Percentiles rank a stretch among this genome's conserved stretches.
Evolutionary conservation across 2,329 filamentous ascomycete genomes (phyloP).

Genomic region (Alternaria panax): DNA sequence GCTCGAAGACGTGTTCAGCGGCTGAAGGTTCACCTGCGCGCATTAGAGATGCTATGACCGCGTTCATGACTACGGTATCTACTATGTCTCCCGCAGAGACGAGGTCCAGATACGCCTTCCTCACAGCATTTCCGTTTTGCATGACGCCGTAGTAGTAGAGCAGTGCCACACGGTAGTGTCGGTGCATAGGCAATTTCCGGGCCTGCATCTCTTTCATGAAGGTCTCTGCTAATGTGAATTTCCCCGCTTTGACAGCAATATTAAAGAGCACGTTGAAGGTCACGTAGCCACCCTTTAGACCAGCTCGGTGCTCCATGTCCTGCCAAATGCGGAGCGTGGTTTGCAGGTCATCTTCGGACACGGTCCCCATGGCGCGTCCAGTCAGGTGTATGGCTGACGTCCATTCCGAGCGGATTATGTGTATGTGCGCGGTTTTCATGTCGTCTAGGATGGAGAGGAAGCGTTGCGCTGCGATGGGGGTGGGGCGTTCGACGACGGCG

Average conservation of each 20-base stretch:
- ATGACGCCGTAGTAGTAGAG: slow-evolving; percentile 85
- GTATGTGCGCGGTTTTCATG: slow-evolving; percentile 75
- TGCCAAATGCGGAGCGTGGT: slow-evolving; percentile 80
- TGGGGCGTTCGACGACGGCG: slow-evolving; percentile 66
- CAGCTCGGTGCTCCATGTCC: slow-evolving; percentile 82
- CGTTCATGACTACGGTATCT: slow-evolving; percentile 86
- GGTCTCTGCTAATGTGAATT: slow-evolving; percentile 83
- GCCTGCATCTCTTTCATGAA: slow-evolving; percentile 80
- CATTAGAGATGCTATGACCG: slow-evolving; percentile 80
- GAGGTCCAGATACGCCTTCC: slow-evolving; percentile 80
- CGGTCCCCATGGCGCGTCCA: slow-evolving; percentile 70
- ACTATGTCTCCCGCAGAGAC: slow-evolving; percentile 87
- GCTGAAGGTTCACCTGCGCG: slow-evolving; percentile 76
- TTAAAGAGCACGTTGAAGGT: slow-evolving; percentile 96
- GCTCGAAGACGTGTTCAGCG: slow-evolving; percentile 80
- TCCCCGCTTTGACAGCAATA: slow-evolving; percentile 82
- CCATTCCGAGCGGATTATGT: slow-evolving; percentile 76
- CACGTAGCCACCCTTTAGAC: slow-evolving; percentile 71
- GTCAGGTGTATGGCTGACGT: slow-evolving; percentile 83
- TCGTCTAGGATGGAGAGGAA: slow-evolving; percentile 87
- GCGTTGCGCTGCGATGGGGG: slow-evolving; percentile 70
- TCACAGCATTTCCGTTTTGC: slow-evolving; percentile 74
- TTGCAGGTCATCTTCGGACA: slow-evolving; percentile 68
- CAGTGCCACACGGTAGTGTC: slow-evolving; percentile 80
- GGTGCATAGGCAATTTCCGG: slow-evolving; percentile 73